Conservation (phyloP, 345 rosid species). For the Aquilaria malaccensis region DNA sequence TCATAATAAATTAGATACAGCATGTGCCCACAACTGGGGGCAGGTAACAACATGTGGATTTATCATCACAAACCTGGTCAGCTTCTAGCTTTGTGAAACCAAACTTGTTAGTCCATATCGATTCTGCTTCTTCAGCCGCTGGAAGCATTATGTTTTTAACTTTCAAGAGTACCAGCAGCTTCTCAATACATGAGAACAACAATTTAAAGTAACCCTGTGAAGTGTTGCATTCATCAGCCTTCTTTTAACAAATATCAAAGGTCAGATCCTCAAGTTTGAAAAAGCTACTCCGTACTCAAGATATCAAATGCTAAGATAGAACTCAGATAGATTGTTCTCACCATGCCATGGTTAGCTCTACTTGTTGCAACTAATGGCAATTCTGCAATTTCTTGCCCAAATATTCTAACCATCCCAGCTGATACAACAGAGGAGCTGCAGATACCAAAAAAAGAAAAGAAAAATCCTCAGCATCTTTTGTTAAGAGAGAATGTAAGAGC, state of each 20-base stretch:
- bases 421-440: conserved; percentile 76
- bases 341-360: conserved; percentile 65
- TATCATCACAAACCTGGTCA: conserved; percentile 43
- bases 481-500: background rate
- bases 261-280: background rate
- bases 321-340: conserved; percentile 16
- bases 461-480: conserved; percentile 1
- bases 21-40: background rate
- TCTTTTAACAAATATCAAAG: background rate
- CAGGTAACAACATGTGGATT: background rate
- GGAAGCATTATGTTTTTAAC: conserved; percentile 66
- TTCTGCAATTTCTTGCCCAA: conserved; percentile 87
- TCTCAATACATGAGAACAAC: conserved; percentile 63
- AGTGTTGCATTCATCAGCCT: background rate
- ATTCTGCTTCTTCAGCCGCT: conserved; percentile 82
- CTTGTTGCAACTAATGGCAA: conserved; percentile 92
- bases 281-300: background rate
- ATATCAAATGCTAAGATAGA: background rate
- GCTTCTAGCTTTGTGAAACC: conserved; percentile 49
- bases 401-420: conserved; percentile 70
- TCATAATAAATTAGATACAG: background rate
- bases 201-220: conserved; percentile 70
- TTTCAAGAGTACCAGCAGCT: conserved; percentile 50
- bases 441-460: conserved; percentile 8
- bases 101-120: conserved; percentile 70